Evolutionary conservation across 2,329 filamentous ascomycete species (phyloP), one percentile per base, ranked within the genome.

Genomic region (Zymoseptoria brevis): DNA sequence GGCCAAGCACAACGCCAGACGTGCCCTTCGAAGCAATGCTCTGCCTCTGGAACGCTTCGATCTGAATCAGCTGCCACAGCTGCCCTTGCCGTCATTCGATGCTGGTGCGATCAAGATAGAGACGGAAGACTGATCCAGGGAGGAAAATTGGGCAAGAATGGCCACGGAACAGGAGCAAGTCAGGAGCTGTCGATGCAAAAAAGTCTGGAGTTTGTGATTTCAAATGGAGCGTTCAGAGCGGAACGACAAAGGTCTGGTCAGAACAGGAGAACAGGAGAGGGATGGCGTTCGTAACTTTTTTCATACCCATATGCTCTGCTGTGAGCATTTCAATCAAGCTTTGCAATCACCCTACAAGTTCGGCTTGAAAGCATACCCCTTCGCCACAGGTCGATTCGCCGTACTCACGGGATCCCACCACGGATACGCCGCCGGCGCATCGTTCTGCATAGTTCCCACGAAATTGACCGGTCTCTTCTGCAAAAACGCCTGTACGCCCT

Each of bases 401-500:
- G 77, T 77, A 68, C 83, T 76, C 54, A 83, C 72, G 11, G 81
- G 79, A 53, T 80, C 74, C 86, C 87, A 89, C 87, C 87, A 90
- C 0, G 86, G 87, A 73, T 85, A 87, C 13, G 77, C 78, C 0
- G 73, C 71, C 1, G 87, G 84, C 8, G 79, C 77, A 69, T 87
- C 81, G 30, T 80, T 76, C 21, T 83, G 81, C 73, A 88, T 79
- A 6, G 78, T 83, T 1, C 79, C 86, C 41, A 74, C 76, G 67
- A 90, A 89, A 11, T 80, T 75, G 0, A 85, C 83, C 58, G 79
- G 77, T 54, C 87, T 77, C 77, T 89, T 89, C 74, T 89, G 77
- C 69, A 88, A 72, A 71, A 90, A 90, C n/a, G 84, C 84, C 57
- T 78, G 69, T 6, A 89, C 82, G 2, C 87, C 87, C 70, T 90